These are phyloP conservation scores for Verticillium zaregamsianum DNA, from an alignment of 2,329 filamentous ascomycete genomes.

Conservation along the genomic window DNA sequence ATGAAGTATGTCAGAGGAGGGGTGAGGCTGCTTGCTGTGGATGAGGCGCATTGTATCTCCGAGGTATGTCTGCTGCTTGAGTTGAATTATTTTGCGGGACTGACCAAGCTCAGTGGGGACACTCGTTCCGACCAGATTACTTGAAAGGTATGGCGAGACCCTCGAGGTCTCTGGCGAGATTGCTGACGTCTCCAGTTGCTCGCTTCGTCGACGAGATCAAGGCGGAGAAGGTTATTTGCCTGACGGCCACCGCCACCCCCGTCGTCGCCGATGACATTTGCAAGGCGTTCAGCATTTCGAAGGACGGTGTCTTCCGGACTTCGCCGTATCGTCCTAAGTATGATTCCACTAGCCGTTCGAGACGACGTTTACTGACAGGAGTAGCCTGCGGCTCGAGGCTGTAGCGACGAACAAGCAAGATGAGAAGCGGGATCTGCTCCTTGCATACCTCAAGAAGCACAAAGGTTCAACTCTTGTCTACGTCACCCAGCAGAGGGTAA, in stretches of 20 bases:
- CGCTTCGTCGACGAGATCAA: slow-evolving; percentile 51
- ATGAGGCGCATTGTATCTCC: slow-evolving; percentile 57
- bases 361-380: background rate
- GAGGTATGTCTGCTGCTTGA: slow-evolving; percentile 22
- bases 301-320: slow-evolving; percentile 50
- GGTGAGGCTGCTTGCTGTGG: slow-evolving; percentile 51
- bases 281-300: slow-evolving; percentile 43
- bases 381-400: slow-evolving; percentile 47
- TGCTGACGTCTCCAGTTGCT: slow-evolving; percentile 34
- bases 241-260: slow-evolving; percentile 57
- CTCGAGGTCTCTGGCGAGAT: background rate
- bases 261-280: slow-evolving; percentile 52
- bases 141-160: slow-evolving; percentile 34
- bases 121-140: slow-evolving; percentile 46
- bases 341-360: background rate
- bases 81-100: background rate
- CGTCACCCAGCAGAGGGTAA: slow-evolving; percentile 49
- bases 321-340: slow-evolving; percentile 55
- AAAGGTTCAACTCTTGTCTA: slow-evolving; percentile 57
- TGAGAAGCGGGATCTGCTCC: slow-evolving; percentile 40
- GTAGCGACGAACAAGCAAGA: slow-evolving; percentile 34
- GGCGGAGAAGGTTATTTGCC: slow-evolving; percentile 54
- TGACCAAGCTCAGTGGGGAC: slow-evolving; percentile 34
- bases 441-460: slow-evolving; percentile 43
- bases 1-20: slow-evolving; percentile 52